Conservation (phyloP, 1,139 yeast species). For the Candida tropicalis region DNA sequence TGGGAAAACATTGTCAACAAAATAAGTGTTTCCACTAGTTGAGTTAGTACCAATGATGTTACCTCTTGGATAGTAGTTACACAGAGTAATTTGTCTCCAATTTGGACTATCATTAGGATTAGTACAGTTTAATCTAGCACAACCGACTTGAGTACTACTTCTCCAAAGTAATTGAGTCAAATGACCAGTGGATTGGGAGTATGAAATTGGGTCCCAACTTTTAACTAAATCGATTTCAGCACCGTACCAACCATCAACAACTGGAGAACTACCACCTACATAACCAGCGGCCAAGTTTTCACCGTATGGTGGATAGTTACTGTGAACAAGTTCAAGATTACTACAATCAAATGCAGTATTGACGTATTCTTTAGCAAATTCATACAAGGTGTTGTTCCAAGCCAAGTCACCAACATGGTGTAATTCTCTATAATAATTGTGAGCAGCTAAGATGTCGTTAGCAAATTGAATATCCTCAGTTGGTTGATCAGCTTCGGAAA, state of each 20-base stretch:
- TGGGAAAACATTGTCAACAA: constrained; percentile 55
- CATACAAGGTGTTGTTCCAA: constrained; percentile 52
- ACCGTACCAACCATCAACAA: constrained; percentile 73
- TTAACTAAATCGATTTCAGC: not conserved
- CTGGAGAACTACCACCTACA: constrained; percentile 52
- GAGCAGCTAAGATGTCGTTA: constrained; percentile 45
- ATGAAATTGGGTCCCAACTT: constrained; percentile 8
- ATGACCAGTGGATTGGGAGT: constrained; percentile 55
- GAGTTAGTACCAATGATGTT: constrained; percentile 48
- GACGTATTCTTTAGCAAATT: constrained; percentile 51
- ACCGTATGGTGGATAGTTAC: constrained; percentile 66
- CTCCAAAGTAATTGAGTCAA: constrained; percentile 91
- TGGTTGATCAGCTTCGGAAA: constrained; percentile 4
- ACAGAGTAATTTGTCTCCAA: constrained; percentile 63
- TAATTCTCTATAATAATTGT: constrained; percentile 55
- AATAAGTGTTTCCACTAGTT: constrained; percentile 39
- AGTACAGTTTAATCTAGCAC: constrained; percentile 60
- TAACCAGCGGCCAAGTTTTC: constrained; percentile 87
- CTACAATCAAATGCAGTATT: constrained; percentile 50
- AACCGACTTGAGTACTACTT: constrained; percentile 66
- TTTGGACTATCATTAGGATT: constrained; percentile 20
- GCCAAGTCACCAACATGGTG: constrained; percentile 50
- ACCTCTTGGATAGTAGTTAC: constrained; percentile 68
- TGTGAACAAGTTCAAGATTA: constrained; percentile 53
- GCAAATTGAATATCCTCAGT: constrained; percentile 26